These are phyloP conservation scores for Fusarium subglutinans DNA, from an alignment of 2,329 filamentous ascomycete species.

Conservation along the genomic window DNA sequence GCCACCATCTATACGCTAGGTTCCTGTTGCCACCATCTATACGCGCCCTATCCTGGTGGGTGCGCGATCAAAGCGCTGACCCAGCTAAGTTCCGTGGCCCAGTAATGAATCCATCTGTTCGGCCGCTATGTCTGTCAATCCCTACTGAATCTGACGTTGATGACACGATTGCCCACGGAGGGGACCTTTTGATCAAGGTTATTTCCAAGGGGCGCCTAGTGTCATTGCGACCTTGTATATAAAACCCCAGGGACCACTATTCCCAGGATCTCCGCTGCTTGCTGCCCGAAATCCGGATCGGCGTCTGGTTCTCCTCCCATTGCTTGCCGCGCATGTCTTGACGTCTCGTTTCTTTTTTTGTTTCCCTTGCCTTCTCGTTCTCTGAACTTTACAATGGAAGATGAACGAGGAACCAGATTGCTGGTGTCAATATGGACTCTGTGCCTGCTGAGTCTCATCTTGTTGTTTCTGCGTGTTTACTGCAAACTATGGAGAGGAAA, in stretches of 20 bases:
- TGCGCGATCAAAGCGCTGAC: slow-evolving; percentile 8
- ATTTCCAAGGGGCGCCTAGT: neutral
- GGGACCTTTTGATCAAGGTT: neutral
- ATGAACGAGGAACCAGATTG: slow-evolving; percentile 43
- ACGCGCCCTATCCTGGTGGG: neutral
- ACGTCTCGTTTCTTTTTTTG: neutral
- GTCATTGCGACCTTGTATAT: slow-evolving; percentile 15
- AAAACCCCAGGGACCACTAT: slow-evolving; percentile 8
- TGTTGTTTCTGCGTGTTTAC: slow-evolving; percentile 48
- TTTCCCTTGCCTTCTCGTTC: neutral
- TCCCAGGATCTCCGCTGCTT: neutral
- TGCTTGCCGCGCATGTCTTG: neutral
- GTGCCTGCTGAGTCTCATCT: slow-evolving; percentile 30
- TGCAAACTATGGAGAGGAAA: slow-evolving; percentile 49
- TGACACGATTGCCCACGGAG: slow-evolving; percentile 11
- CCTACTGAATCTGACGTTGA: slow-evolving; percentile 17
- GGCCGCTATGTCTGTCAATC: slow-evolving; percentile 21
- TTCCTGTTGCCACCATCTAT: too few relatives aligned
- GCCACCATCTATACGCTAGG: neutral
- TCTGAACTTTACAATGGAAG: neutral
- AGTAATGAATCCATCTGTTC: neutral
- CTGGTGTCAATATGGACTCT: slow-evolving; percentile 47
- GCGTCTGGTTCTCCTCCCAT: neutral
- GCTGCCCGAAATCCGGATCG: slow-evolving; percentile 24
- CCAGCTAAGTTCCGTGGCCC: neutral